Conservation (phyloP, 768 basidiomycete genomes). For the Zangia roseola region DNA sequence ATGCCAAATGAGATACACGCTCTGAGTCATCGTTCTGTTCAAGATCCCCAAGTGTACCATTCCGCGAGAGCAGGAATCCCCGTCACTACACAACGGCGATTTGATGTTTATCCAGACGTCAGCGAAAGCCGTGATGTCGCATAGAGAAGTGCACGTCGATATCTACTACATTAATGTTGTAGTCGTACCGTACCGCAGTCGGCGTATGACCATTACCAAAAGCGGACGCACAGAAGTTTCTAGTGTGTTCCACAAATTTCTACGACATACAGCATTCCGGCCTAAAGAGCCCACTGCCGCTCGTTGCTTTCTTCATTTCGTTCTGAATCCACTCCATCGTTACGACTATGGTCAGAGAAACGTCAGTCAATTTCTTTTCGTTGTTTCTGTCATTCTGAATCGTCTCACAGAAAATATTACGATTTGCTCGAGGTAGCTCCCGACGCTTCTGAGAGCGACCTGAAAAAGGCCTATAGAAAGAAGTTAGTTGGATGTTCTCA, state of each 20-base stretch:
- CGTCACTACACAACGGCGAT: slow-evolving; percentile 87
- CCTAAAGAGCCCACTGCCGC: slow-evolving; percentile 22
- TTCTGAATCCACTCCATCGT: slow-evolving; percentile 2
- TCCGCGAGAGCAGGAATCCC: slow-evolving; percentile 82
- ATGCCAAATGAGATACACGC: neutral
- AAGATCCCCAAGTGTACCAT: slow-evolving; percentile 61
- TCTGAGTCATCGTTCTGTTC: slow-evolving; percentile 29
- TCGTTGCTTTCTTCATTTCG: slow-evolving; percentile 15
- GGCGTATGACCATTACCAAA: slow-evolving; percentile 13
- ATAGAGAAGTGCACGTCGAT: neutral
- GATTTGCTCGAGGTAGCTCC: slow-evolving; percentile 87
- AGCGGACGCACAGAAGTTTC: slow-evolving; percentile 24
- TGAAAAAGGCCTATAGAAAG: slow-evolving; percentile 96
- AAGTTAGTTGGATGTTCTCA: slow-evolving; percentile 49
- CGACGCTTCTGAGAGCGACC: slow-evolving; percentile 75
- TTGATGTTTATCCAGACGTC: slow-evolving; percentile 89
- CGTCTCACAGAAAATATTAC: slow-evolving; percentile 71
- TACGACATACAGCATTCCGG: slow-evolving; percentile 31
- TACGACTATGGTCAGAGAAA: slow-evolving; percentile 65
- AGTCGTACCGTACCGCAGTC: no score
- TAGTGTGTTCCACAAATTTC: slow-evolving; percentile 34
- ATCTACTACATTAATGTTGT: neutral
- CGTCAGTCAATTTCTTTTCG: slow-evolving; percentile 33
- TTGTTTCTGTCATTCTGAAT: neutral
- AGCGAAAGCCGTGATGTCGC: slow-evolving; percentile 26